Percentiles rank a stretch among this genome's conserved stretches.
Evolutionary conservation across 768 basidiomycete species (phyloP).

Genomic region (Collybia sordida): DNA sequence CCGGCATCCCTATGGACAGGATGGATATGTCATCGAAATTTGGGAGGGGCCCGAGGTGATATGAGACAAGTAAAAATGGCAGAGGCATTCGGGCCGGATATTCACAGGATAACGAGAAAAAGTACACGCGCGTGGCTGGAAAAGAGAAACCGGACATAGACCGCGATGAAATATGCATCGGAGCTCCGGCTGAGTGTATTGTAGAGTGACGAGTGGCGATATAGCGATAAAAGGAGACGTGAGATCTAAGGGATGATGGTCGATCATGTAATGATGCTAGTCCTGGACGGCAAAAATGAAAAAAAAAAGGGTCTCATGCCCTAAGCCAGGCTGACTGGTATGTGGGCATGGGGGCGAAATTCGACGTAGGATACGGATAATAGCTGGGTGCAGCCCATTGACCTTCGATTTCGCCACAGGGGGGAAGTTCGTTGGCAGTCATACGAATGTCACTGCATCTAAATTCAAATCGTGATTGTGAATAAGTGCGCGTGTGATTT

Average conservation of each 20-base stretch:
- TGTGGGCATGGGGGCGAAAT: slow-evolving; percentile 42
- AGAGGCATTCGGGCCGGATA: slow-evolving; percentile 25
- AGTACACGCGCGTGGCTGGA: slow-evolving; percentile 28
- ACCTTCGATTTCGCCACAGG: slow-evolving; percentile 32
- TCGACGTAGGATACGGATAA: slow-evolving; percentile 40
- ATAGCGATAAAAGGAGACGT: slow-evolving; percentile 23
- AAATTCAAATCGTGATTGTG: slow-evolving; percentile 58
- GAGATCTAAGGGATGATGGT: slow-evolving; percentile 27
- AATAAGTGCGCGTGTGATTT: slow-evolving; percentile 58
- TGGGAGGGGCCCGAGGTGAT: slow-evolving; percentile 29
- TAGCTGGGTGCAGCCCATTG: slow-evolving; percentile 44
- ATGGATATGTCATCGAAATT: slow-evolving; percentile 62
- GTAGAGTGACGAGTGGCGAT: slow-evolving; percentile 25
- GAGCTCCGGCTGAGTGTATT: slow-evolving; percentile 32
- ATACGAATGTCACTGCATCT: slow-evolving; percentile 45
- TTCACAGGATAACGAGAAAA: slow-evolving; percentile 30
- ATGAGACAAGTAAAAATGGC: slow-evolving; percentile 26
- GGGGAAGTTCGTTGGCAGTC: slow-evolving; percentile 40
- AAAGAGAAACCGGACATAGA: slow-evolving; percentile 25
- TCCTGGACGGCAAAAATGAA: slow-evolving; percentile 10
- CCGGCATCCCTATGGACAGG: slow-evolving; percentile 51
- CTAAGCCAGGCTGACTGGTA: slow-evolving; percentile 52
- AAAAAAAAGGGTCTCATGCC: slow-evolving; percentile 31
- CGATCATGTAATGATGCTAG: not conserved
- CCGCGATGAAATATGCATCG: slow-evolving; percentile 26